These are phyloP conservation scores for Plasmodium sp. DNA, from an alignment of 169 alveolate genomes.

Conservation along the genomic window DNA sequence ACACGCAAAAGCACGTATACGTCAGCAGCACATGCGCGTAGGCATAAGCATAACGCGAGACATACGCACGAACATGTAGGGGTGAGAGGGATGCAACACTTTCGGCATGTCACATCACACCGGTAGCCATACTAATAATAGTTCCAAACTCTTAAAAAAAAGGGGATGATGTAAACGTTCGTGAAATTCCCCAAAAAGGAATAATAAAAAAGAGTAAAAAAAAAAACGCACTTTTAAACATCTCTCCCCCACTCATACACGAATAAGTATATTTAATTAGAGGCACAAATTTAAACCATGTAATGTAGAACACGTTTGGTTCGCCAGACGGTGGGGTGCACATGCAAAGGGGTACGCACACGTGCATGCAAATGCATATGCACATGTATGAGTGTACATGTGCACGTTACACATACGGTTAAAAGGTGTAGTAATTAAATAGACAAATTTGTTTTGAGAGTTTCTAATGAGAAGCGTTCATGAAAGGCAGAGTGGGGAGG, in stretches of 20 bases:
- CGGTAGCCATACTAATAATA: background rate
- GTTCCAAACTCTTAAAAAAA: background rate
- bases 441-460: background rate
- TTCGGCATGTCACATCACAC: background rate
- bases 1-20: background rate
- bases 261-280: slow-evolving; percentile 8
- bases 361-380: background rate
- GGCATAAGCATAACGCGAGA: background rate
- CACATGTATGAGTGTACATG: background rate
- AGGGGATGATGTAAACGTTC: background rate
- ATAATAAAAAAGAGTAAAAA: background rate
- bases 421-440: background rate
- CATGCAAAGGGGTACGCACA: background rate
- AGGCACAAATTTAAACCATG: background rate
- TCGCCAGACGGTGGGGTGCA: background rate
- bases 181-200: background rate
- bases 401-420: background rate
- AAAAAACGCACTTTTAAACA: background rate
- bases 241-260: background rate
- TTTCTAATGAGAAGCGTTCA: background rate
- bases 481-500: background rate
- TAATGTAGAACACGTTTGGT: background rate
- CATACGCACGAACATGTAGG: background rate
- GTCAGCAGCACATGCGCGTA: background rate
- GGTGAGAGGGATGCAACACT: background rate